Percentiles rank a stretch among this genome's conserved stretches.
phyloP scores from a whole-genome alignment of 495 filamentous ascomycete genomes.

The Aspergillus panamensis region DNA sequence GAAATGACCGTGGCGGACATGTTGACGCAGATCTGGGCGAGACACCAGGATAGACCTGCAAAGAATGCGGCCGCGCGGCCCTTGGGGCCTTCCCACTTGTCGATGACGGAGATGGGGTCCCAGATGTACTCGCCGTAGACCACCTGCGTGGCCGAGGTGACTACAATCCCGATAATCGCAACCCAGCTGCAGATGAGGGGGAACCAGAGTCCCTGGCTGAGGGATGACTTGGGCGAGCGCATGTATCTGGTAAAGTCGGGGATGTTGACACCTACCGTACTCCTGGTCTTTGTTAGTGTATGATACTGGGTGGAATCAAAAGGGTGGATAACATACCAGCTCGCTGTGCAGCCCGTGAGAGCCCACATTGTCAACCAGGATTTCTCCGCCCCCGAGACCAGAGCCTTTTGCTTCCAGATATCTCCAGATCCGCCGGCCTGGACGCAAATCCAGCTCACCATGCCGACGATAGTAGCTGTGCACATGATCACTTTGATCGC shows the following conservation, averaged over 20 bases:
- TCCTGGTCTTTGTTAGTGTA: not conserved
- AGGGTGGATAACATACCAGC: not conserved
- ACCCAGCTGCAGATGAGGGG: not conserved
- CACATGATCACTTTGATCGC: not conserved
- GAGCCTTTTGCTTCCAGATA: not conserved
- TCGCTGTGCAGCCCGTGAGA: not conserved
- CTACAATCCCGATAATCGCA: not conserved
- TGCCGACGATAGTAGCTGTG: not conserved
- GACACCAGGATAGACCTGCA: constrained; percentile 2
- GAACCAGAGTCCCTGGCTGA: not conserved
- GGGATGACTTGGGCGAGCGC: not conserved
- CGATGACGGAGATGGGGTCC: not conserved
- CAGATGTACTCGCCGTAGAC: constrained; percentile 2
- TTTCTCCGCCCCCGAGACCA: not conserved
- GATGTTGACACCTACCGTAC: not conserved
- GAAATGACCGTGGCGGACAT: constrained; percentile 6
- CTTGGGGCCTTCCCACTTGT: constrained; percentile 2
- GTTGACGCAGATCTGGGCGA: constrained; percentile 2
- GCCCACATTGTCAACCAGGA: constrained; percentile 2
- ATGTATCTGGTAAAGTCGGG: constrained; percentile 3
- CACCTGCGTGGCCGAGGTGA: not conserved
- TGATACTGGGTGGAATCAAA: not conserved
- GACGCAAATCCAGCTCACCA: constrained; percentile 1
- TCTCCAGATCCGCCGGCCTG: not conserved
- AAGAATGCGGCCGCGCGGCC: not conserved